Conservation (phyloP, 371 early-diverging fungal genomes). For the Mortierella sp. region DNA sequence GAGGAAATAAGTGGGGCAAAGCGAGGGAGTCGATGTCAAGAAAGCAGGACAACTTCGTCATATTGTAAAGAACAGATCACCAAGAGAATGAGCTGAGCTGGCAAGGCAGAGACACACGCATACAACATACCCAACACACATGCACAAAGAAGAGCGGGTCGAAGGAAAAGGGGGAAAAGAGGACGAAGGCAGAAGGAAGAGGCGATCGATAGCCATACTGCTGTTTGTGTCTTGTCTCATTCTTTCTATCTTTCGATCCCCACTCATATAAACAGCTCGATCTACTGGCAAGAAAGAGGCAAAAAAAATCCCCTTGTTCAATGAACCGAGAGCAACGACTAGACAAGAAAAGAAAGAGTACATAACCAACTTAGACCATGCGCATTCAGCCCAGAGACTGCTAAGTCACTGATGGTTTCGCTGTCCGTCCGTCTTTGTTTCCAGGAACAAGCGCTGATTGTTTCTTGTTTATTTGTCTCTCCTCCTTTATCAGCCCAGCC, state of each 20-base stretch:
- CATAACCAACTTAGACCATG: too few species aligned
- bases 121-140: not conserved
- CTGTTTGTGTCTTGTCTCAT: not conserved
- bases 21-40: not conserved
- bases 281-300: not conserved
- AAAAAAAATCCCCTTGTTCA: not conserved
- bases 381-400: too few species aligned
- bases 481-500: not conserved
- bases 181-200: not conserved
- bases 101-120: not conserved
- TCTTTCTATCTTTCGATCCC: not conserved
- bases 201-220: conserved; percentile 10
- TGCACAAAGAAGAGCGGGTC: not conserved
- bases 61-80: not conserved
- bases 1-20: not conserved
- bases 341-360: too few species aligned
- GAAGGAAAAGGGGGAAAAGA: not conserved
- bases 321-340: not conserved
- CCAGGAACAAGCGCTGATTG: not conserved
- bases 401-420: not conserved
- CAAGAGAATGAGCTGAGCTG: not conserved
- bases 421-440: not conserved
- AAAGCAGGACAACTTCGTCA: not conserved
- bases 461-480: not conserved
- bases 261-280: not conserved